These are phyloP conservation scores for Mycena capillaripes DNA, from an alignment of 768 basidiomycete genomes.

Conservation along the genomic window DNA sequence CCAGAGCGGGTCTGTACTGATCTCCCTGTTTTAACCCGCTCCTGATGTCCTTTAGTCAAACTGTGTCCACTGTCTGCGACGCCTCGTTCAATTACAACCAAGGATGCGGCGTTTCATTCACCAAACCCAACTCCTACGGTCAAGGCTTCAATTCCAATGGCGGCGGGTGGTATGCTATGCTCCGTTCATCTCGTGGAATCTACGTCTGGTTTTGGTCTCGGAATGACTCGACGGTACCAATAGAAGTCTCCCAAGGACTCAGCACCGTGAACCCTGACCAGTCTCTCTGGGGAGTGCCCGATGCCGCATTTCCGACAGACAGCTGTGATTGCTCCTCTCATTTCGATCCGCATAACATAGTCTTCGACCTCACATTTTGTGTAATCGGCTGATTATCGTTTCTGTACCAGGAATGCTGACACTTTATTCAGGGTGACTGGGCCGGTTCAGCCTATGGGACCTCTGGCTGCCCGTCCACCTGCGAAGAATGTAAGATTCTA, in stretches of 20 bases:
- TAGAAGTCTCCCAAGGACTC: conserved; percentile 47
- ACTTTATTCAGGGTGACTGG: conserved; percentile 62
- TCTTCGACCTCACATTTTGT: conserved; percentile 76
- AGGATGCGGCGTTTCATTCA: conserved; percentile 62
- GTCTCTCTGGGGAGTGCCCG: conserved; percentile 59
- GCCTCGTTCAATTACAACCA: conserved; percentile 48
- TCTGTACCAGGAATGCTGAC: conserved; percentile 10
- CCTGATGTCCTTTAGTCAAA: conserved; percentile 47
- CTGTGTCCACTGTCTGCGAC: conserved; percentile 63
- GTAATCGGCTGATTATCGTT: conserved; percentile 46
- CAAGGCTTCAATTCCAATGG: conserved; percentile 61
- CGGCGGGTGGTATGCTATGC: conserved; percentile 75
- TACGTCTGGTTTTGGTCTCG: conserved; percentile 76
- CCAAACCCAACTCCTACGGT: conserved; percentile 59
- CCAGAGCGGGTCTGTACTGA: conserved; percentile 61
- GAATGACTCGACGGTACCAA: conserved; percentile 58
- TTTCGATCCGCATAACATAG: conserved; percentile 65
- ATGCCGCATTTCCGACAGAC: conserved; percentile 61
- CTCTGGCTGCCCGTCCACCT: conserved; percentile 57
- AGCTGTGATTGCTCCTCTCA: conserved; percentile 66
- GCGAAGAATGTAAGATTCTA: conserved; percentile 60
- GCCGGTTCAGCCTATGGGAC: conserved; percentile 58
- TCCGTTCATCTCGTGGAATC: conserved; percentile 57
- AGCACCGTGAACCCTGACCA: conserved; percentile 36
- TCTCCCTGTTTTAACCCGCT: background rate